These are phyloP conservation scores for Termitomyces sp. DNA, from an alignment of 768 basidiomycete species.

Conservation along the genomic window DNA sequence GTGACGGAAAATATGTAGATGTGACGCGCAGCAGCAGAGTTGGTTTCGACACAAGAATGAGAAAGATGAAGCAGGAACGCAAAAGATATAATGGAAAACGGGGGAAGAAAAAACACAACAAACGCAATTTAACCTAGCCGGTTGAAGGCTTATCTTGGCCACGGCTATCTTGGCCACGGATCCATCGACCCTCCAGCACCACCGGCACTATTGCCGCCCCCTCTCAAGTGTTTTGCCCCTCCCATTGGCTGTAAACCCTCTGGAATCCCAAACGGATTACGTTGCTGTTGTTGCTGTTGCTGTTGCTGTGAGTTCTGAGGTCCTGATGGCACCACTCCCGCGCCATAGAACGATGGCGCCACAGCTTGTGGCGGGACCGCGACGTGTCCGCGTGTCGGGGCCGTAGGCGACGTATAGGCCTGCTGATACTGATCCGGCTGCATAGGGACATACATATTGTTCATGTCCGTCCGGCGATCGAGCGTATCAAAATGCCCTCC, in stretches of 20 bases:
- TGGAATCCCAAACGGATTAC: slow-evolving; percentile 38
- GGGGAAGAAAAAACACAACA: neutral
- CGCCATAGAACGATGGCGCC: slow-evolving; percentile 68
- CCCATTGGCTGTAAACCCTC: slow-evolving; percentile 37
- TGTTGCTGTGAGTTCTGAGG: slow-evolving; percentile 21
- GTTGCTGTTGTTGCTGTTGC: slow-evolving; percentile 26
- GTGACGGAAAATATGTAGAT: slow-evolving; percentile 6
- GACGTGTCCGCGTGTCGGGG: slow-evolving; percentile 37
- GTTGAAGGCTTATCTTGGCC: slow-evolving; percentile 56
- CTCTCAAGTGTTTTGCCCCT: slow-evolving; percentile 52
- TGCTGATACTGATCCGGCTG: slow-evolving; percentile 78
- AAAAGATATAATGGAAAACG: slow-evolving; percentile 1
- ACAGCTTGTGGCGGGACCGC: slow-evolving; percentile 49
- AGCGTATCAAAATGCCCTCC: slow-evolving; percentile 53
- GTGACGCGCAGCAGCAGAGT: neutral
- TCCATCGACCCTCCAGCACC: slow-evolving; percentile 41
- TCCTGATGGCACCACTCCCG: slow-evolving; percentile 52
- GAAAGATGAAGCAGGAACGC: slow-evolving; percentile 6
- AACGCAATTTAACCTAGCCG: too few relatives aligned
- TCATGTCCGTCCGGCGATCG: slow-evolving; percentile 62
- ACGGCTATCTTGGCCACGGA: slow-evolving; percentile 72
- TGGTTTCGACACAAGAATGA: slow-evolving; percentile 4
- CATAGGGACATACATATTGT: slow-evolving; percentile 73
- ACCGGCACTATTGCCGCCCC: slow-evolving; percentile 41
- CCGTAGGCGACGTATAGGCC: slow-evolving; percentile 41